Base-by-base conservation (phyloP, 1,284 basidiomycete species). In the Flammula alnicola region DNA sequence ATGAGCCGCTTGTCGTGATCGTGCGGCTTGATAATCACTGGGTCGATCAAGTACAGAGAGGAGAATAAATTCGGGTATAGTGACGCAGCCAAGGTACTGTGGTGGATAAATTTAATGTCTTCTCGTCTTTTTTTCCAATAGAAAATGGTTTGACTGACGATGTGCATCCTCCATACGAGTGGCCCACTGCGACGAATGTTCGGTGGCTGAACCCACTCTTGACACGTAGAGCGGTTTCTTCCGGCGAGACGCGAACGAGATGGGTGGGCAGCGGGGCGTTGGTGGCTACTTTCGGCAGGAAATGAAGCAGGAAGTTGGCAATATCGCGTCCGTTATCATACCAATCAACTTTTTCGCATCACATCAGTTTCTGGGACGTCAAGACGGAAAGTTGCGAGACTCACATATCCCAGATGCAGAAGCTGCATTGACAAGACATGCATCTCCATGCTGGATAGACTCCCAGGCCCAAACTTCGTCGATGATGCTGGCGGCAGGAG, bases 391-490 rank as follows among this genome's bases (percentile, higher is more conserved):
- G n/a, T n/a, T n/a, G n/a, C n/a, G n/a, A n/a, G n/a, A 70, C 82
- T 56, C 58, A 86, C 83, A 83, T 25, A 80, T 64, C 19, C 80
- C 77, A 30, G 77, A 78, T 1, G 88, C 68, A 16, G 70, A 68
- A 0, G 72, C 67, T 0, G 69, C 72, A 55, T 93, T 95, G 44
- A 93, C 51, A 16, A 88, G 66, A 1, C 76, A 83, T 11, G 87
- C 79, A 49, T 92, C 91, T 0, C 89, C 91, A 49, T 93, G 89
- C 53, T 91, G 84, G 2, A 84, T 76, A 32, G 85, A 78, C 56
- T 95, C 93, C 70, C 90, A 81, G 1, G 80, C 68, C 90, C 90
- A 94, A 11, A 93, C 75, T 63, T 95, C 91, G 58, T 88, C 83
- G 12, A 95, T 66, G 38, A 63, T 51, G 36, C 45, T 49, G 17